phyloP scores from a whole-genome alignment of 2,329 filamentous ascomycete species.

The Talaromyces atroroseus region DNA sequence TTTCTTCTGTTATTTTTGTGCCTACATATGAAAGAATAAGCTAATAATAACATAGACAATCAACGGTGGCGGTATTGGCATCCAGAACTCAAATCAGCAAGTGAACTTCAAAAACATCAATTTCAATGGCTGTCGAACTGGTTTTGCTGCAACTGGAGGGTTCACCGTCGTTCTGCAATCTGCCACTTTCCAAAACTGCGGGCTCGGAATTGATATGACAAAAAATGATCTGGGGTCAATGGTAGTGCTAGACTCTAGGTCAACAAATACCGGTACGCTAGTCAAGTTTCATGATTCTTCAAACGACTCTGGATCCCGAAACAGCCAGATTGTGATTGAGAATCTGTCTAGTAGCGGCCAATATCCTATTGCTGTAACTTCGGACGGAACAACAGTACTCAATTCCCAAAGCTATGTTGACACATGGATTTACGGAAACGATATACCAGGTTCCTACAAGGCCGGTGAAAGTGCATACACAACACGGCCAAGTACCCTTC shows the following conservation, averaged over 20 bases:
- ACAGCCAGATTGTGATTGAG: slow-evolving; percentile 26
- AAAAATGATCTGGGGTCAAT: slow-evolving; percentile 14
- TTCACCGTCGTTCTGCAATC: slow-evolving; percentile 22
- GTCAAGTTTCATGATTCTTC: slow-evolving; percentile 17
- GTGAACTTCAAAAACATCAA: slow-evolving; percentile 43
- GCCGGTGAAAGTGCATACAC: slow-evolving; percentile 1
- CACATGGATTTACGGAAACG: slow-evolving; percentile 31
- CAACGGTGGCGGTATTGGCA: slow-evolving; percentile 26
- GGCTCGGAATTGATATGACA: slow-evolving; percentile 14
- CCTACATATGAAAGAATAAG: not conserved
- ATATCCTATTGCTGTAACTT: slow-evolving; percentile 18
- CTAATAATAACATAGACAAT: slow-evolving; percentile 14
- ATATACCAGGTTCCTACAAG: slow-evolving; percentile 17
- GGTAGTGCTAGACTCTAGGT: slow-evolving; percentile 16
- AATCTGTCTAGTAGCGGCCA: slow-evolving; percentile 24
- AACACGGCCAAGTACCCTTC: slow-evolving; percentile 3
- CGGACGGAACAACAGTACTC: slow-evolving; percentile 20
- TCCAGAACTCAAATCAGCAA: slow-evolving; percentile 29
- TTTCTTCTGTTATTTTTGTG: not conserved
- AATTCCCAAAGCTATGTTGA: slow-evolving; percentile 17
- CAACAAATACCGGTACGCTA: slow-evolving; percentile 15
- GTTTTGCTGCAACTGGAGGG: slow-evolving; percentile 41
- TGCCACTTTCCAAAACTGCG: slow-evolving; percentile 18
- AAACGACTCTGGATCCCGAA: slow-evolving; percentile 25
- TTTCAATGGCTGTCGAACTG: slow-evolving; percentile 56